Base-by-base conservation (phyloP, 2,329 filamentous ascomycete genomes). In the Sodiomyces alkalinus region DNA sequence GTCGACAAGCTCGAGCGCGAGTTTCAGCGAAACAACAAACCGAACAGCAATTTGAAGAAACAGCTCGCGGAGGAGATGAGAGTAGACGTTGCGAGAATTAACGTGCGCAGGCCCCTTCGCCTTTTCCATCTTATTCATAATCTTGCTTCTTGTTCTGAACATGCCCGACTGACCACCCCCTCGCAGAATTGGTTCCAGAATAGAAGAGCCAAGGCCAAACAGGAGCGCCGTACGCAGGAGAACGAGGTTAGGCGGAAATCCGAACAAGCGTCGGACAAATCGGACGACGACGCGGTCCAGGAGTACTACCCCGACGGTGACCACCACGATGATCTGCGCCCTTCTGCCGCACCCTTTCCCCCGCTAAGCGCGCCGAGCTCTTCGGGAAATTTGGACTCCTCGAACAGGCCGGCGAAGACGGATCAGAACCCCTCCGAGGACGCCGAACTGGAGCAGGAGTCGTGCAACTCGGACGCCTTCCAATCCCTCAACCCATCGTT, bases 121-220 rank as follows among this genome's bases (percentile, higher is more conserved):
- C 11, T 9, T 5, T 7, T 5, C 17, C 11, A 19, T 10, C 11
- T 9, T 5, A 8, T 5, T 9, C 20, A 11, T 28, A 27, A 26
- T 20, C 14, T 14, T 17, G 22, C 27, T 36, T 44, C 19, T 41
- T 36, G 25, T 12, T 33, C 52, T 58, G 42, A 59, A n/a, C n/a
- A n/a, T n/a, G n/a, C n/a, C n/a, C n/a, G n/a, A n/a, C n/a, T n/a
- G n/a, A n/a, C n/a, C n/a, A n/a, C 47, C 19, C 16, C 12, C 18
- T 34, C 14, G 7, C 29, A 76, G 71, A 77, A 77, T 44, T 77
- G 72, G 72, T 77, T 77, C 42, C 72, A 77, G 40, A 77, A 77
- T 44, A 58, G 72, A 33, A 61, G 72, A 28, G 71, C 72, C 29
- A 68, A 72, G 48, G 68, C 68, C 37, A 74, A 74, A 61, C 71